phyloP scores from a whole-genome alignment of 139 green algal species.

The Limnomonas spitsbergensis region DNA sequence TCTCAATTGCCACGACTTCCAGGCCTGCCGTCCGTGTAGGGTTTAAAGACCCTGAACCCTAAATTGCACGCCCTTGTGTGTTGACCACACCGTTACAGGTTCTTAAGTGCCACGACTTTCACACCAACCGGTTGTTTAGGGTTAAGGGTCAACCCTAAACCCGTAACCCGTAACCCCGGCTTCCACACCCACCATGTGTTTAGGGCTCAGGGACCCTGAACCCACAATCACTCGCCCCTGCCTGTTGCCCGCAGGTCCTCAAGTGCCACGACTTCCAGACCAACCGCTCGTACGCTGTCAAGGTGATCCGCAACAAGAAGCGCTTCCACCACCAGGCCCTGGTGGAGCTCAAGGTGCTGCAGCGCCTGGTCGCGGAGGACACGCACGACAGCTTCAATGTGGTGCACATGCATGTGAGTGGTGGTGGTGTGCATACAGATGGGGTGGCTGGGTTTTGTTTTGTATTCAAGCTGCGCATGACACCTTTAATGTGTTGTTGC shows the following conservation, averaged over 20 bases:
- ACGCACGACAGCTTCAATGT: conserved; percentile 58
- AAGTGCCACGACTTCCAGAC: conserved; percentile 82
- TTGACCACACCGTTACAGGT: no score
- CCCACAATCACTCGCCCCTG: neutral
- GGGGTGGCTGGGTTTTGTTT: neutral
- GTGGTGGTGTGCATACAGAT: neutral
- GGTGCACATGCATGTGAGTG: conserved; percentile 61
- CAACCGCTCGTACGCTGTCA: conserved; percentile 64
- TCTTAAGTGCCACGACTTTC: conserved; percentile 80
- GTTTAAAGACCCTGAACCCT: neutral
- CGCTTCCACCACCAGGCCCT: conserved; percentile 77
- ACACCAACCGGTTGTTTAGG: conserved; percentile 58
- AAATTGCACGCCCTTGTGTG: neutral
- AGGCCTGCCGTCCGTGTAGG: conserved; percentile 47
- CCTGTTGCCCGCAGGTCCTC: conserved; percentile 56
- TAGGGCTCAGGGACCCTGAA: neutral
- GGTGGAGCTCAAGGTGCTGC: conserved; percentile 79
- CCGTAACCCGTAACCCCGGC: no score
- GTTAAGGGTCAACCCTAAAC: no score
- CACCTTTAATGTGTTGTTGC: neutral
- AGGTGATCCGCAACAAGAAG: conserved; percentile 90
- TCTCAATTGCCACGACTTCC: conserved; percentile 80
- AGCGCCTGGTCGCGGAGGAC: conserved; percentile 42
- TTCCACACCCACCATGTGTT: neutral
- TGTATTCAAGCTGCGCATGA: neutral